Evolutionary conservation across 2,329 filamentous ascomycete genomes (phyloP).

Genomic region (Ophiosphaerella korrae): DNA sequence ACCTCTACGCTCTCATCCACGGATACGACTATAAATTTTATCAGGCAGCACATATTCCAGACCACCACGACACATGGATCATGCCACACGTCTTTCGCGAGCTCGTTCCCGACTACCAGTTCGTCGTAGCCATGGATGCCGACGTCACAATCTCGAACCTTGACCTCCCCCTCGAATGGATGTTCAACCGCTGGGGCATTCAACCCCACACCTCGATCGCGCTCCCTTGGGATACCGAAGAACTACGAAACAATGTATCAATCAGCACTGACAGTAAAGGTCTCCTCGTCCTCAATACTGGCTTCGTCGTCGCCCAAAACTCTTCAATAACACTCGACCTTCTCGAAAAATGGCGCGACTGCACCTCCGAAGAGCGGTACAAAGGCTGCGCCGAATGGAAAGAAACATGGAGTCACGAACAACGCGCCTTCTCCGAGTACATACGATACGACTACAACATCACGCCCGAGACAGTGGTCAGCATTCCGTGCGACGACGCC

Average conservation of each 20-base stretch:
- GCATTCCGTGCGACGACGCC: conserved; percentile 42
- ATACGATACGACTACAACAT: conserved; percentile 41
- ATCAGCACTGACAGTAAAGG: conserved; percentile 46
- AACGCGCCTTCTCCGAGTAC: conserved; percentile 41
- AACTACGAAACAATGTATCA: conserved; percentile 6
- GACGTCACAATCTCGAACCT: conserved; percentile 52
- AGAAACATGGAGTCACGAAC: conserved; percentile 38
- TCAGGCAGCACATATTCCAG: conserved; percentile 41
- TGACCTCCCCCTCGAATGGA: conserved; percentile 55
- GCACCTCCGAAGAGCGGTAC: conserved; percentile 33
- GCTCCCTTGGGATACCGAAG: conserved; percentile 46
- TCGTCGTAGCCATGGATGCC: conserved; percentile 54
- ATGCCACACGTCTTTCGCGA: conserved; percentile 50
- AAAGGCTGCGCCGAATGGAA: conserved; percentile 35
- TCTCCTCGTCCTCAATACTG: conserved; percentile 45
- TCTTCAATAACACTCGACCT: conserved; percentile 28
- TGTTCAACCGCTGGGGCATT: conserved; percentile 56
- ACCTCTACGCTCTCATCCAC: conserved; percentile 46
- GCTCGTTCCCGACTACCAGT: conserved; percentile 49
- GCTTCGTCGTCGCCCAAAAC: conserved; percentile 48
- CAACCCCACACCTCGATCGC: conserved; percentile 47
- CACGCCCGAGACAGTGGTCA: conserved; percentile 30
- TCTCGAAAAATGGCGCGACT: conserved; percentile 38
- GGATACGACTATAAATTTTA: conserved; percentile 56
- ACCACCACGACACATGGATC: conserved; percentile 51